These are phyloP conservation scores for Sanghuangporus baumii DNA, from an alignment of 1,284 basidiomycete genomes.

Conservation along the genomic window DNA sequence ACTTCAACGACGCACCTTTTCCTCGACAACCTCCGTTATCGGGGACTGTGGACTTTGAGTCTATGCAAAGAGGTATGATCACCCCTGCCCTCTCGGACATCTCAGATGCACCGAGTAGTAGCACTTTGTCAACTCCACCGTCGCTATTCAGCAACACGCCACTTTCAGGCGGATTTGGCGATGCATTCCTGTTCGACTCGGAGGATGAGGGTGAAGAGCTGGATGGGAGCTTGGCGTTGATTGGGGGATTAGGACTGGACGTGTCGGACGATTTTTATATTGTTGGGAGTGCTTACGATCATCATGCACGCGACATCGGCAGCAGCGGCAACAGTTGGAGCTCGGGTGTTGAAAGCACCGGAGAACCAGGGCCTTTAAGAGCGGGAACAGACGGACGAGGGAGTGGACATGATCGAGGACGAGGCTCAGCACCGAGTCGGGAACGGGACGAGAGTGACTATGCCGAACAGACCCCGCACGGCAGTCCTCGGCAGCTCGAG, in stretches of 20 bases:
- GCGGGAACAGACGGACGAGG: background rate
- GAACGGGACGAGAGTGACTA: background rate
- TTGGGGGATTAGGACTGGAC: constrained; percentile 10
- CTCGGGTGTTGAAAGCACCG: background rate
- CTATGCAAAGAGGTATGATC: constrained; percentile 8
- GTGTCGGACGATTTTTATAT: constrained; percentile 1
- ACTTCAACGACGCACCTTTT: background rate
- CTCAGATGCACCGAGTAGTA: background rate
- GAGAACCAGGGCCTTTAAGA: background rate
- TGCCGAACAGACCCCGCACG: constrained; percentile 3
- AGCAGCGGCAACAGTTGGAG: background rate
- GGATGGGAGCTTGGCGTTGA: constrained; percentile 5
- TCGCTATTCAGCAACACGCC: constrained; percentile 3
- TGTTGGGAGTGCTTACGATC: background rate
- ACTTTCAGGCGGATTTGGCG: background rate
- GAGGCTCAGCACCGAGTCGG: background rate
- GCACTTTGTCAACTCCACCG: background rate
- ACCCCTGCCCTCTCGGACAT: constrained; percentile 14
- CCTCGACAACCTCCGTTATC: background rate
- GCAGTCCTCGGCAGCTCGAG: constrained; percentile 7
- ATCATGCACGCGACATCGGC: background rate
- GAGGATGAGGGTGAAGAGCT: background rate
- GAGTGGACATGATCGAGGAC: background rate
- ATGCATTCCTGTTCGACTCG: constrained; percentile 2
- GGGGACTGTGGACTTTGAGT: constrained; percentile 8